Evolutionary conservation across 1,284 basidiomycete genomes (phyloP).

Genomic region (Cutaneotrichosporon curvatum): DNA sequence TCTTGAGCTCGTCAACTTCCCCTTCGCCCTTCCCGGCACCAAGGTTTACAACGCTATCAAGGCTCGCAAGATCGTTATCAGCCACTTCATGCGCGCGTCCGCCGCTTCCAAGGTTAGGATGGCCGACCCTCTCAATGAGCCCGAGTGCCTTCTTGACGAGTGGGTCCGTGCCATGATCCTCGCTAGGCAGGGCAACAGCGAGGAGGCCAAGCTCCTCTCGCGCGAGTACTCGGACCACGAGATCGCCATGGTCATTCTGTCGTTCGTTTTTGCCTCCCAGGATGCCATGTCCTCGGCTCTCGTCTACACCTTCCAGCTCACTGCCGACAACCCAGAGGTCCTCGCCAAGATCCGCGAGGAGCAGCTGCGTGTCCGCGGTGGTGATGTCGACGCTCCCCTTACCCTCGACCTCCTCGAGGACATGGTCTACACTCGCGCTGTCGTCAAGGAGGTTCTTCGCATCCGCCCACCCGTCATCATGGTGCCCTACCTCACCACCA

Average conservation of each 20-base stretch:
- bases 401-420: conserved; percentile 84
- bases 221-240: conserved; percentile 87
- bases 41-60: conserved; percentile 93
- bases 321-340: conserved; percentile 85
- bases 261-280: conserved; percentile 95
- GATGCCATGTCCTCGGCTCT: conserved; percentile 92
- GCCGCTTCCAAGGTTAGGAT: conserved; percentile 74
- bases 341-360: conserved; percentile 85
- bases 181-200: conserved; percentile 56
- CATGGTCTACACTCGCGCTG: conserved; percentile 86
- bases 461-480: conserved; percentile 87
- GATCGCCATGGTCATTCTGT: conserved; percentile 93
- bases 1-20: conserved; percentile 98
- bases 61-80: conserved; percentile 81
- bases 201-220: conserved; percentile 47
- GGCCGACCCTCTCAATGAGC: conserved; percentile 65
- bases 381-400: conserved; percentile 70
- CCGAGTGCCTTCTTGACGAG: conserved; percentile 84
- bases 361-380: conserved; percentile 74
- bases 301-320: conserved; percentile 88
- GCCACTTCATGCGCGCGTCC: conserved; percentile 75
- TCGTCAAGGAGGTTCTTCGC: conserved; percentile 87
- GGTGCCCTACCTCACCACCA: conserved; percentile 89
- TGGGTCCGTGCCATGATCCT: conserved; percentile 72
- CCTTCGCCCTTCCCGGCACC: conserved; percentile 88